Base-by-base conservation (phyloP, 169 alveolate genomes). In the Eimeria maxima region DNA sequence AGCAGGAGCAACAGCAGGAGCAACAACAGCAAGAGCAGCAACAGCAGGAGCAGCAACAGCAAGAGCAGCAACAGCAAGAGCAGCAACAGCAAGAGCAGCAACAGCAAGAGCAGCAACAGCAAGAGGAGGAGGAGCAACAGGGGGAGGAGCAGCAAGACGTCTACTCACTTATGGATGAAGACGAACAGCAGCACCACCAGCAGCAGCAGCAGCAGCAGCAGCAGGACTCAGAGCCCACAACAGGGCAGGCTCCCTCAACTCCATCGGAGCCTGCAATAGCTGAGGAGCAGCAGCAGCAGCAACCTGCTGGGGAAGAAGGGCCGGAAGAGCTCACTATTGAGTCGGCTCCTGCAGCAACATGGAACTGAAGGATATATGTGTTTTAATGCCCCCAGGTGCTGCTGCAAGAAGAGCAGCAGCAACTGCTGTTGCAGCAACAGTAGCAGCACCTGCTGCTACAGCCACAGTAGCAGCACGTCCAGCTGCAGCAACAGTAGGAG, bases 181-280 rank as follows among this genome's bases (percentile, higher is more conserved):
- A 80, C 44, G 90, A 80, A 20, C 87, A 76, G 80, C 80, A 69
- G 80, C 80, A 69, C 45, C 80, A 69, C 45, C 80, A n/a, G 18
- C 80, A 69, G 87, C 87, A 76, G 87, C 87, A 76, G 87, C 87
- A 76, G 87, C 57, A 33, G 87, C 87, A 76, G 47, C 81, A 71
- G 47, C 81, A 71, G 81, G 81, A 71, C 20, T 71, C 81, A 16
- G 81, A 71, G 45, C 22, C 42, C 14, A 38, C 81, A 7, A 38
- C 81, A 3, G 47, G 81, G 42, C 87, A 4, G 87, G 45, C 11
- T 4, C 87, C 87, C 13, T 33, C 53, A 20, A 38, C 87, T 13
- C 57, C 53, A 3, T 10, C n/a, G 11, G 87, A 76, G 27, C 10
- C 87, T 13, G 81, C 44, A 24, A 10, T 29, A 4, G 29, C 63